Evolutionary conservation across 2,329 filamentous ascomycete genomes (phyloP), one percentile per base, ranked within the genome.

Genomic region (Fusarium verticillioides): DNA sequence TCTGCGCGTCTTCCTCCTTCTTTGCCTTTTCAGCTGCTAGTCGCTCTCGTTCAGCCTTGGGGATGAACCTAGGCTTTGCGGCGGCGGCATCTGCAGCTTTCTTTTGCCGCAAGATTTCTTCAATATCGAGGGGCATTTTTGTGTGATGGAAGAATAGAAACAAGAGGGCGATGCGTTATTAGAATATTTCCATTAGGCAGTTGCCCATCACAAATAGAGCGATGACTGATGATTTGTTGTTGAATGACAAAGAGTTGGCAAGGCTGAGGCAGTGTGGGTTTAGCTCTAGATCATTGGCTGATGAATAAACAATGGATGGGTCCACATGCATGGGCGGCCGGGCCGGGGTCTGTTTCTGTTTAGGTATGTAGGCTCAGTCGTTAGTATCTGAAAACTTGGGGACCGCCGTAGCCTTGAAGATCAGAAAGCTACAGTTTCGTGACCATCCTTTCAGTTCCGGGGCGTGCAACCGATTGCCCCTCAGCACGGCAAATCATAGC

Each of bases 61-160:
- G 93, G 28, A 97, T 85, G 80, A 97, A 97, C 81, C 94, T 95
- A 9, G 95, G 95, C 86, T 96, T 97, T 62, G 94, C 89, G 15
- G 94, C 92, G 21, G 93, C 94, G 40, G 93, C 93, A 82, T 96
- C 94, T 34, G 93, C 92, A 70, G 94, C 94, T 79, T 93, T 94
- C 86, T 97, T 97, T 84, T 95, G 93, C 75, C 91, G 90, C 28
- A 97, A 84, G 9, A 97, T 88, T 77, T 97, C 93, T 82, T 97
- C 95, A 63, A 97, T 92, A 79, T 94, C 95, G 53, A 97, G 85
- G 61, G 82, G 82, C 82, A 84, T 84, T 37, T 43, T 62, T 15
- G 52, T 58, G 16, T 56, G 49, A 46, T 53, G 18, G 43, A 34
- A 23, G 34, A 19, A 28, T 26, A 49, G 16, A 28, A 40, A 34